phyloP scores from a whole-genome alignment of 2,329 filamentous ascomycete genomes.

The Neopestalotiopsis clavispora region DNA sequence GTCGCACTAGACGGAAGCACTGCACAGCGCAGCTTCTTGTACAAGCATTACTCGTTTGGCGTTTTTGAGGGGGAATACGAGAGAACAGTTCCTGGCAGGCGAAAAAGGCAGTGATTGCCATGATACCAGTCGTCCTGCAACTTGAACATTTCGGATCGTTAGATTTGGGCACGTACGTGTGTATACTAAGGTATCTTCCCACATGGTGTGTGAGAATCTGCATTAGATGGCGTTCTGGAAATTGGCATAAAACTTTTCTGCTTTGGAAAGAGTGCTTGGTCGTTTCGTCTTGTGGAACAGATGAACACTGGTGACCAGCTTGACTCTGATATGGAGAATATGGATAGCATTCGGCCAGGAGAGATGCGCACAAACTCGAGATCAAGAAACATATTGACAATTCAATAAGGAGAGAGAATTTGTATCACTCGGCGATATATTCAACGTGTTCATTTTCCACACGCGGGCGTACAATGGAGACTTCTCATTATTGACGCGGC shows the following conservation, averaged over 20 bases:
- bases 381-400: conserved; percentile 1
- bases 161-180: conserved; percentile 22
- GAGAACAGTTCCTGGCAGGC: conserved; percentile 19
- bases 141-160: conserved; percentile 13
- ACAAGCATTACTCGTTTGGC: conserved; percentile 22
- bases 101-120: conserved; percentile 22
- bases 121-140: conserved; percentile 26
- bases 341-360: not conserved
- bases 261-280: not conserved
- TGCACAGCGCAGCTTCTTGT: not conserved
- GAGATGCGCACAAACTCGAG: not conserved
- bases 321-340: not conserved
- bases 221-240: conserved; percentile 27
- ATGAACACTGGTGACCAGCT: not conserved
- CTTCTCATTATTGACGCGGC: not conserved
- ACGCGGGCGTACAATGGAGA: not conserved
- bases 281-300: not conserved
- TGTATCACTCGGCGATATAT: too few species aligned
- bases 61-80: conserved; percentile 29
- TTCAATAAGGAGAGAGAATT: not conserved
- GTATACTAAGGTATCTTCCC: conserved; percentile 27
- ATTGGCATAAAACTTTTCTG: conserved; percentile 1
- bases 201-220: conserved; percentile 15
- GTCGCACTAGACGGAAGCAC: conserved; percentile 18
- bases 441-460: not conserved